Evolutionary conservation across 345 rosid species (phyloP).

Genomic region (Ceriops tagal): DNA sequence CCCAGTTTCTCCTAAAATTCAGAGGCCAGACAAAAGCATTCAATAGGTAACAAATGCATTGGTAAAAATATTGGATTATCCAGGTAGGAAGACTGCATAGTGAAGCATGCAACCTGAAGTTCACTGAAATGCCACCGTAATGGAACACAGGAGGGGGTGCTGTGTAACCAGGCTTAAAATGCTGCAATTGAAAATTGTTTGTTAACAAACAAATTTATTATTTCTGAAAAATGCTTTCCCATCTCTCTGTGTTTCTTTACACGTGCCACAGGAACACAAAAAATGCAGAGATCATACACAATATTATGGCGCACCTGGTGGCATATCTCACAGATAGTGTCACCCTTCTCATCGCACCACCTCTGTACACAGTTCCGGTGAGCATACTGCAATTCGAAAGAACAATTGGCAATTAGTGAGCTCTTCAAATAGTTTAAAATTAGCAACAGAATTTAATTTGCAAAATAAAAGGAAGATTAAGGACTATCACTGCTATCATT

Average conservation of each 20-base stretch:
- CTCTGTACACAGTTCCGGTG: conserved; percentile 77
- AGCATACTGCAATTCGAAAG: conserved; percentile 58
- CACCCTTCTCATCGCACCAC: conserved; percentile 89
- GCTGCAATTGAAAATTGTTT: conserved; percentile 37
- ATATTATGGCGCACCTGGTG: conserved; percentile 46
- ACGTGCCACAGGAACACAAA: neutral
- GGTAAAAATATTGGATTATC: neutral
- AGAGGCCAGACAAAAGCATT: neutral
- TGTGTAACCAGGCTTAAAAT: conserved; percentile 57
- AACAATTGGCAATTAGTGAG: neutral
- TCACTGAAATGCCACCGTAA: conserved; percentile 51
- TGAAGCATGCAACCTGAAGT: conserved; percentile 46
- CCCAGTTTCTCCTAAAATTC: conserved; percentile 57
- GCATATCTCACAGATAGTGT: conserved; percentile 78
- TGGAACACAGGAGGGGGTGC: conserved; percentile 54
- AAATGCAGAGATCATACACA: neutral
- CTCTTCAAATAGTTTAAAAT: neutral
- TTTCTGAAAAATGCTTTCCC: neutral
- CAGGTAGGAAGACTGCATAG: neutral
- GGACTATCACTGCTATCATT: neutral
- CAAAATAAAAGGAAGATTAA: conserved; percentile 2
- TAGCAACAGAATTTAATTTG: neutral
- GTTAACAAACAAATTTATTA: neutral
- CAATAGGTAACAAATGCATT: neutral
- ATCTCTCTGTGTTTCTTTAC: neutral